These are phyloP conservation scores for Fremontodendron californicum DNA, from an alignment of 345 rosid species.

Conservation along the genomic window DNA sequence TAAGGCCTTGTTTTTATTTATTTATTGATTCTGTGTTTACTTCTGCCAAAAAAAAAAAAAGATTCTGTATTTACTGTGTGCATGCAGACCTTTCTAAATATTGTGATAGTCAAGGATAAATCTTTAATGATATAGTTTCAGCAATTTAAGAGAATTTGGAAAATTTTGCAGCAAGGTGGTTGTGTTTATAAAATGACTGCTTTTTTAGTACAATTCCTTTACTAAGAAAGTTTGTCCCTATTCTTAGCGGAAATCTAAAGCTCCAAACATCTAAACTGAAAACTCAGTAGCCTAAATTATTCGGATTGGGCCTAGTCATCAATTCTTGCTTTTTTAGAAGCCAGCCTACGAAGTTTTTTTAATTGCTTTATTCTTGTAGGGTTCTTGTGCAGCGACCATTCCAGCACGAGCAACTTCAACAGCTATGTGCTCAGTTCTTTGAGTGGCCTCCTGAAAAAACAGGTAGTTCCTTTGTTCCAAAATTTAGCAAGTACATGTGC, in stretches of 20 bases:
- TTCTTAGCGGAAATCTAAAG: not conserved
- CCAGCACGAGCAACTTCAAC: slow-evolving; percentile 52
- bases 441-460: slow-evolving; percentile 88
- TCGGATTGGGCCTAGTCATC: not conserved
- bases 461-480: slow-evolving; percentile 38
- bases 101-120: not conserved
- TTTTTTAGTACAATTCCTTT: not conserved
- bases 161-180: not conserved
- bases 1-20: not conserved
- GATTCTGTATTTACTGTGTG: not conserved
- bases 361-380: slow-evolving; percentile 30
- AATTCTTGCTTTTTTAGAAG: not conserved
- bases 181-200: not conserved
- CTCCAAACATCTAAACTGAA: not conserved
- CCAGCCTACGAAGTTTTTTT: not conserved
- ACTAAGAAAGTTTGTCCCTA: not conserved
- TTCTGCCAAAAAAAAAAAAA: not conserved
- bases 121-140: not conserved
- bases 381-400: slow-evolving; percentile 57
- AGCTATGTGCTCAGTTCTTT: slow-evolving; percentile 57
- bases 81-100: not conserved
- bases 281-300: not conserved
- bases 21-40: not conserved
- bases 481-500: not conserved
- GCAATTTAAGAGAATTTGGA: not conserved